Evolutionary conservation across 805 yeast genomes (phyloP), one percentile per base, ranked within the genome.

Genomic region (Starmerella powellii): DNA sequence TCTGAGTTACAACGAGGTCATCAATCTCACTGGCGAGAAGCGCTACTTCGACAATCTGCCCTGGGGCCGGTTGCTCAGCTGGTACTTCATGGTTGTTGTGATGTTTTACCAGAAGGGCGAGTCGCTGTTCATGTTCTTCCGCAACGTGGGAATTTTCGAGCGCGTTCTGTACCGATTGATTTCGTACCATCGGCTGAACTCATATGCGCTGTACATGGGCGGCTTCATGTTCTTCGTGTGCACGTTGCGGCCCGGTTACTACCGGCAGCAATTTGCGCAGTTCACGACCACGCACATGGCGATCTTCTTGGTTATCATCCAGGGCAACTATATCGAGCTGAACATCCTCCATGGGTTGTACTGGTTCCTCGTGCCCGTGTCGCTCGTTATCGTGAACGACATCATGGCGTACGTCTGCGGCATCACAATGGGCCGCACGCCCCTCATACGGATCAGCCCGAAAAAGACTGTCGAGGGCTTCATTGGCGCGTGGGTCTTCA

Each of bases 381-480:
- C 91, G 2, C 69, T 88, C 56, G 98, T 91, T 38, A 84, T 91
- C 52, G 81, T 84, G 42, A 91, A 91, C 60, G 98, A 91, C 60
- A 86, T 88, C 41, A 87, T 85, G 70, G 98, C 98, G 20, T 91
- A 91, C 60, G 68, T 91, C 37, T 91, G 97, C 65, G 98, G 98
- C 35, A 91, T 91, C 51, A 83, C 97, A 2, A 85, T 91, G 64
- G 98, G 98, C 42, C 75, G 71, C 49, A 88, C 96, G 30, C 95
- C 84, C 57, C 73, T 91, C 56, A 84, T 91, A 53, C 85, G 81
- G 39, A 85, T 91, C 49, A 84, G 95, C 11, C 98, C 98, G 44
- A 91, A 91, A 63, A 91, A 91, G 65, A 91, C 98, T 3, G 86
- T 88, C 29, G 98, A 91, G 65, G 98, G 98, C 2, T 91, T 91